Conservation (phyloP, 176 grass and related monocot genomes). For the Miscanthus lutarioriparius region DNA sequence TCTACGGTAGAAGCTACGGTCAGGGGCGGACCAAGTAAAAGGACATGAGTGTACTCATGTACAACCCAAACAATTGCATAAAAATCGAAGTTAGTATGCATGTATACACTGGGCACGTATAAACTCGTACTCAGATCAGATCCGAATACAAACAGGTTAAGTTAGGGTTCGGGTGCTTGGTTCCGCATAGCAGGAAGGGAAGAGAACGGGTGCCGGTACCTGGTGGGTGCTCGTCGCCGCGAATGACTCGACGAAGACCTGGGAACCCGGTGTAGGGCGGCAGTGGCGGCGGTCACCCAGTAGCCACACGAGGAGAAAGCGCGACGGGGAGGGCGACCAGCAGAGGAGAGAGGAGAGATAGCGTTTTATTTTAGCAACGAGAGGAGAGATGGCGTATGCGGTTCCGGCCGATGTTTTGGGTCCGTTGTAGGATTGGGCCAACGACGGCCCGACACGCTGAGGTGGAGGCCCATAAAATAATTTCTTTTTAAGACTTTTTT, state of each 20-base stretch:
- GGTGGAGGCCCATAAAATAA: neutral
- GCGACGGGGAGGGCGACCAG: neutral
- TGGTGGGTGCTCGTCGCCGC: neutral
- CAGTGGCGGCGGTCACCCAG: too few species aligned
- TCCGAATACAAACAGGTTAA: neutral
- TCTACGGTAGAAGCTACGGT: constrained; percentile 11
- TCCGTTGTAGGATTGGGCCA: neutral
- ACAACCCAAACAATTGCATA: neutral
- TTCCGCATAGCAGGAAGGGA: neutral
- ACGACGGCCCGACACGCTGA: neutral
- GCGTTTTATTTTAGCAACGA: too few species aligned
- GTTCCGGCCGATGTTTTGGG: neutral
- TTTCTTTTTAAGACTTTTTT: neutral
- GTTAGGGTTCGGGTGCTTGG: neutral
- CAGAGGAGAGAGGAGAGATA: neutral
- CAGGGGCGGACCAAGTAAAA: neutral
- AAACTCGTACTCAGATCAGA: neutral
- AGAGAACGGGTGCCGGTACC: neutral
- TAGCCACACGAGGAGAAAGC: neutral
- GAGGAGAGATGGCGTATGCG: neutral
- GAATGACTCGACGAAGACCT: neutral
- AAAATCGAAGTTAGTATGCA: neutral
- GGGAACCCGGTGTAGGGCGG: neutral
- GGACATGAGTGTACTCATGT: neutral
- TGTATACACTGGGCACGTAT: neutral